Evolutionary conservation across 1,139 yeast genomes (phyloP).

Genomic region (Oligophagozyma castellii): DNA sequence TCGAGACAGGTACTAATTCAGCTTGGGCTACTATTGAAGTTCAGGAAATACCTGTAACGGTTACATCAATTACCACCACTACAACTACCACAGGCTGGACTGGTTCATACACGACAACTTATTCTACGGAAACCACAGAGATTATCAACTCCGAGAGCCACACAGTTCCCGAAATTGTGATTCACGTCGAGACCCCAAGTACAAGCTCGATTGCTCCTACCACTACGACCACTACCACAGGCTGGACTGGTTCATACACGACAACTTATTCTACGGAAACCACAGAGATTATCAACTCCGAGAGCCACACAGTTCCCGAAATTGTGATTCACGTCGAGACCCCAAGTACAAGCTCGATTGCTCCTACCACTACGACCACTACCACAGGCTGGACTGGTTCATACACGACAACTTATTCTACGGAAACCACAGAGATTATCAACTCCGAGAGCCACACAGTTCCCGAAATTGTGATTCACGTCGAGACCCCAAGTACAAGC

Average conservation of each 20-base stretch:
- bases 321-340: no score
- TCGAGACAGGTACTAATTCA: conserved; percentile 10
- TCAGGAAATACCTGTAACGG: neutral
- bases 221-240: conserved; percentile 2
- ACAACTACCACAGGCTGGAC: conserved; percentile 21
- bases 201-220: conserved; percentile 3
- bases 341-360: conserved; percentile 5
- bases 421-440: conserved; percentile 3
- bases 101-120: conserved; percentile 15
- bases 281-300: conserved; percentile 4
- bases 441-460: no score
- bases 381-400: conserved; percentile 5
- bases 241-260: conserved; percentile 3
- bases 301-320: no score
- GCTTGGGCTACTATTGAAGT: conserved; percentile 4
- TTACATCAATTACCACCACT: conserved; percentile 5
- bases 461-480: no score
- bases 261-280: conserved; percentile 9
- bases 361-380: conserved; percentile 3
- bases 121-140: conserved; percentile 8
- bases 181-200: no score
- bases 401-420: conserved; percentile 5
- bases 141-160: conserved; percentile 8
- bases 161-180: no score
- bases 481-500: conserved; percentile 9